Conservation (phyloP, 768 basidiomycete species). For the Sarcomyxa edulis region DNA sequence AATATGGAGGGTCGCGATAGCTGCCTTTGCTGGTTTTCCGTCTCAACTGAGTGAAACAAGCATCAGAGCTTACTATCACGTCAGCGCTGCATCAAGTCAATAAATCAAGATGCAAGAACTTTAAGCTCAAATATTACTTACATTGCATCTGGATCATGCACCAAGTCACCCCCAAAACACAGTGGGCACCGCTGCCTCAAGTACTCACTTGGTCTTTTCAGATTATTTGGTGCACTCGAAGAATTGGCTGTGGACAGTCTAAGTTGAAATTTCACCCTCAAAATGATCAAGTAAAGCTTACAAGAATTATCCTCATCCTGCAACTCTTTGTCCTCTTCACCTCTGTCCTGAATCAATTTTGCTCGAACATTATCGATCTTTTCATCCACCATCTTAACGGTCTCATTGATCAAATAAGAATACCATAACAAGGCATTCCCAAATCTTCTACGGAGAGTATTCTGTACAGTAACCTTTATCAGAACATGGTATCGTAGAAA, state of each 20-base stretch:
- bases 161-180: constrained; percentile 5
- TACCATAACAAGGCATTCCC: constrained; percentile 22
- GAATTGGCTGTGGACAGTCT: no score
- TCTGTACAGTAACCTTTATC: constrained; percentile 12
- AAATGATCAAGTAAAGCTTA: no score
- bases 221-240: background rate
- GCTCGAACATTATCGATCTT: background rate
- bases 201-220: constrained; percentile 5
- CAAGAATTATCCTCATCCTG: no score
- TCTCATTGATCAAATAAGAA: constrained; percentile 10
- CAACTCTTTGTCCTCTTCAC: background rate
- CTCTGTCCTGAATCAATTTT: background rate
- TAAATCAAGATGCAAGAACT: background rate
- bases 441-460: constrained; percentile 17
- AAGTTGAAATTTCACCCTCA: no score
- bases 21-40: constrained; percentile 1
- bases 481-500: background rate
- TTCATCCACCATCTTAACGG: constrained; percentile 8
- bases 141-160: background rate
- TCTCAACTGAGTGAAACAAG: constrained; percentile 28
- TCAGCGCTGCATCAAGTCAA: background rate
- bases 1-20: background rate
- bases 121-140: no score
- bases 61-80: constrained; percentile 15
- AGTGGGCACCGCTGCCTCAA: constrained; percentile 5